A percentile compares a stretch with the other conserved stretches of the same genome.
phyloP scores from a whole-genome alignment of 192 early-diverging fungal species.

The Entophlyctis helioformis region DNA sequence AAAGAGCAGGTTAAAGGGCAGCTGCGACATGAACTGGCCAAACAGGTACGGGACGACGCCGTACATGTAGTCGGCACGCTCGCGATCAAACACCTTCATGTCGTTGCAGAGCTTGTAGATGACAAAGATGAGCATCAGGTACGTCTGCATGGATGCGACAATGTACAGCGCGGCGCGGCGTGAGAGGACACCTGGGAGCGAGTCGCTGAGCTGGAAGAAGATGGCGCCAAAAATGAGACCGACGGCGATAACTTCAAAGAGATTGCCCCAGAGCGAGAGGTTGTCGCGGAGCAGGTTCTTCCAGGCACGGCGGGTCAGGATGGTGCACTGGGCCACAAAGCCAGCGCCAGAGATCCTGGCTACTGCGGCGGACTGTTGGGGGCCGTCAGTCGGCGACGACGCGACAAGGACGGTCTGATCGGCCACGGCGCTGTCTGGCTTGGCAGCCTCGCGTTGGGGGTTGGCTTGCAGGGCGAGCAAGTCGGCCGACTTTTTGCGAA shows the following conservation, averaged over 20 bases:
- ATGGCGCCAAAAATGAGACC: constrained; percentile 35
- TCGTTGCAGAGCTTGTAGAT: constrained; percentile 25
- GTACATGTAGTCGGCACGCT: constrained; percentile 36
- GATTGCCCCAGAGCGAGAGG: constrained; percentile 25
- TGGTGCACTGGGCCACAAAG: too few relatives aligned
- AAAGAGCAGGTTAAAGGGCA: too few relatives aligned
- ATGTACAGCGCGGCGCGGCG: constrained; percentile 20
- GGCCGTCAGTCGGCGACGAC: too few relatives aligned
- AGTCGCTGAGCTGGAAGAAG: too few relatives aligned
- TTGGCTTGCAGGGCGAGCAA: too few relatives aligned
- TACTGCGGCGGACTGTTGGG: too few relatives aligned
- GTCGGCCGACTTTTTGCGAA: too few relatives aligned
- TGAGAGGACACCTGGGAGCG: constrained; percentile 25
- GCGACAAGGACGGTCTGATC: too few relatives aligned
- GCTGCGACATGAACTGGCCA: constrained; percentile 20
- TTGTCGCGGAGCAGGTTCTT: constrained; percentile 25
- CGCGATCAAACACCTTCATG: constrained; percentile 34
- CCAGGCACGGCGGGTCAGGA: constrained; percentile 13
- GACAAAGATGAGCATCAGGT: constrained; percentile 29
- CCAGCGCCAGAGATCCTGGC: too few relatives aligned
- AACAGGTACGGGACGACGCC: constrained; percentile 26
- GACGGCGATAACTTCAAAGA: constrained; percentile 22
- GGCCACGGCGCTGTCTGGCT: too few relatives aligned
- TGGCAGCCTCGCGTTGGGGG: too few relatives aligned
- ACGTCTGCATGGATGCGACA: constrained; percentile 18